Percentiles rank a stretch among this genome's conserved stretches.
Conservation (phyloP, 1,284 basidiomycete species). For the Phenoliferia sp. region DNA sequence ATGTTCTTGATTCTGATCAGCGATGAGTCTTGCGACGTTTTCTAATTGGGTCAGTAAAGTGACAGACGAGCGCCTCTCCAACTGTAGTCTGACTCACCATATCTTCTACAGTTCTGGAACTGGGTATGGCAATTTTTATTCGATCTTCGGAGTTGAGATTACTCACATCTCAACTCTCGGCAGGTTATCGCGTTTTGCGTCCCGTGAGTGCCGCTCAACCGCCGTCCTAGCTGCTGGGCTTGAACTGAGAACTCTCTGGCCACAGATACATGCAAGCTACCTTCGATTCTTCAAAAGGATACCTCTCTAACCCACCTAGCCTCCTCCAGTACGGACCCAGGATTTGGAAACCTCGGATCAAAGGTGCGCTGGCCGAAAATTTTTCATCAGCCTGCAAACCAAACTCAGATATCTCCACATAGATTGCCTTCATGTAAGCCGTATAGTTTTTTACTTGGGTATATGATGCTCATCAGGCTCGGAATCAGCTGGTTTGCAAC, state of each 20-base stretch:
- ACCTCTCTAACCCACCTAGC: too few relatives aligned
- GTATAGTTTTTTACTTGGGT: too few relatives aligned
- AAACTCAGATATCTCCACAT: too few relatives aligned
- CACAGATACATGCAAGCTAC: too few relatives aligned
- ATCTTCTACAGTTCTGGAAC: background rate
- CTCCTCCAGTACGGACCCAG: conserved; percentile 25
- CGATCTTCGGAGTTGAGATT: background rate
- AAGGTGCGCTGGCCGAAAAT: too few relatives aligned
- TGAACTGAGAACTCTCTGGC: too few relatives aligned
- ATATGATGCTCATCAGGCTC: too few relatives aligned
- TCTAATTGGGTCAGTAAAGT: background rate
- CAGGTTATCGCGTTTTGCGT: background rate
- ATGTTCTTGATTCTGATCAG: background rate
- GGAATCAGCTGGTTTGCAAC: conserved; percentile 16
- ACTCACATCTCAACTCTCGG: background rate
- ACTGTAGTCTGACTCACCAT: background rate
- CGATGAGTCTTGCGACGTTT: background rate
- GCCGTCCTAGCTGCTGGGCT: too few relatives aligned
- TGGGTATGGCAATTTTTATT: background rate
- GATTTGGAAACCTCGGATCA: conserved; percentile 30
- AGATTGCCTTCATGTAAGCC: conserved; percentile 42
- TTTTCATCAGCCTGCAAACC: too few relatives aligned
- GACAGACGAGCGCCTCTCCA: background rate
- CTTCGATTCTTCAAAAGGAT: too few relatives aligned
- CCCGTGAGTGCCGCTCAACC: too few relatives aligned